Evolutionary conservation across 306 rosid genomes (phyloP).

Genomic region (Prunus campanulata): DNA sequence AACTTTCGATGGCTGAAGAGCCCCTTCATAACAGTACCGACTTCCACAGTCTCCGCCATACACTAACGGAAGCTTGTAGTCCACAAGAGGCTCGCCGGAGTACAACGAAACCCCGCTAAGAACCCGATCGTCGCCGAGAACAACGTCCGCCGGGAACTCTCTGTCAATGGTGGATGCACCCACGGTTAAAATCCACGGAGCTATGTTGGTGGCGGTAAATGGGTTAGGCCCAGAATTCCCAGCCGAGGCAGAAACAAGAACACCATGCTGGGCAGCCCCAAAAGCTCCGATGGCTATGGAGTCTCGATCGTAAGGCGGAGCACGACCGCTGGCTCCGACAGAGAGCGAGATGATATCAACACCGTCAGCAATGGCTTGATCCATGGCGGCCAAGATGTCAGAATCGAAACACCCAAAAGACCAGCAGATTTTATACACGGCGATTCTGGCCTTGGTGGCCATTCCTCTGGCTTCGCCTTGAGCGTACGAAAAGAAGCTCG

Average conservation of each 20-base stretch:
- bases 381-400: conserved; percentile 92
- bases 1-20: conserved; percentile 46
- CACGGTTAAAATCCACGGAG: conserved; percentile 89
- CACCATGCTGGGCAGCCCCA: conserved; percentile 61
- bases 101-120: conserved; percentile 67
- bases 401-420: conserved; percentile 66
- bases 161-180: conserved; percentile 84
- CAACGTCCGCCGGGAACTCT: conserved; percentile 73
- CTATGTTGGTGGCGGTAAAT: conserved; percentile 68
- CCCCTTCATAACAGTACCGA: conserved; percentile 47
- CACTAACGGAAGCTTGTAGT: conserved; percentile 54
- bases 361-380: conserved; percentile 77
- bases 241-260: conserved; percentile 79
- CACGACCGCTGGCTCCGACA: conserved; percentile 61
- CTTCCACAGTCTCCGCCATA: conserved; percentile 57
- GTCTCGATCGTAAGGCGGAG: conserved; percentile 54
- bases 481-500: conserved; percentile 64
- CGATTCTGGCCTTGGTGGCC: conserved; percentile 81
- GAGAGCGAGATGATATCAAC: conserved; percentile 79
- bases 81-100: conserved; percentile 48
- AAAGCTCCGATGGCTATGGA: conserved; percentile 82
- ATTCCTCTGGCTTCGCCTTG: conserved; percentile 79
- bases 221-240: conserved; percentile 80
- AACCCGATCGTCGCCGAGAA: conserved; percentile 60
- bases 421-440: conserved; percentile 92